These are phyloP conservation scores for Hexamita inflata DNA, from an alignment of 208 protist genomes.

Conservation along the genomic window DNA sequence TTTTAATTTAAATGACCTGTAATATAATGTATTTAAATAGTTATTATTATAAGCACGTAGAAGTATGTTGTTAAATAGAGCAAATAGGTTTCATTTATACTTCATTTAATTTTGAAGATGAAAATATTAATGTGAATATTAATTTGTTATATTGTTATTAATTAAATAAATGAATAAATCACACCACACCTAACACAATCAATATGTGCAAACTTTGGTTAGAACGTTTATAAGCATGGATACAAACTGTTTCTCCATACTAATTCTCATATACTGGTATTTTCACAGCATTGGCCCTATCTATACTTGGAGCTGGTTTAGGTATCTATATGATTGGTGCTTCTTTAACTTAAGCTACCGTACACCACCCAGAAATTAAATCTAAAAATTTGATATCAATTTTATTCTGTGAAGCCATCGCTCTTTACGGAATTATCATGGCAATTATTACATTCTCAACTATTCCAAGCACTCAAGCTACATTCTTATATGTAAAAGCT, in stretches of 20 bases:
- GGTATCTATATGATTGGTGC: conserved; percentile 37
- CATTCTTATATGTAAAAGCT: not conserved
- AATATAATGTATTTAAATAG: no score
- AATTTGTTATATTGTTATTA: no score
- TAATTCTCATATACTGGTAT: conserved; percentile 4
- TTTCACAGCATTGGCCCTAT: conserved; percentile 1
- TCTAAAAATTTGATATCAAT: conserved; percentile 41
- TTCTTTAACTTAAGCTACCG: conserved; percentile 20
- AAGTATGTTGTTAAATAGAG: no score
- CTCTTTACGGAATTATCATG: conserved; percentile 43
- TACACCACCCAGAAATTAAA: conserved; percentile 34
- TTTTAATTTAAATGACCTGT: no score
- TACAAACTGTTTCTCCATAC: conserved; percentile 7
- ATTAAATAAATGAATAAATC: no score
- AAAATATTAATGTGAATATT: no score
- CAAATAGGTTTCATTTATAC: no score
- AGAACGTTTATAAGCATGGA: no score
- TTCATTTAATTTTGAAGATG: no score
- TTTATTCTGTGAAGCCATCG: conserved; percentile 42
- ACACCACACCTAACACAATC: no score
- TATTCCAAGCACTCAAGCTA: not conserved
- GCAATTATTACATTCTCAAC: conserved; percentile 25
- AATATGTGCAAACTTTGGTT: no score
- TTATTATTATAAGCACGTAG: no score
- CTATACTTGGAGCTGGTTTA: conserved; percentile 18